Base-by-base conservation (phyloP, 2,329 filamentous ascomycete species). In the Paraconiothyrium sp. region DNA sequence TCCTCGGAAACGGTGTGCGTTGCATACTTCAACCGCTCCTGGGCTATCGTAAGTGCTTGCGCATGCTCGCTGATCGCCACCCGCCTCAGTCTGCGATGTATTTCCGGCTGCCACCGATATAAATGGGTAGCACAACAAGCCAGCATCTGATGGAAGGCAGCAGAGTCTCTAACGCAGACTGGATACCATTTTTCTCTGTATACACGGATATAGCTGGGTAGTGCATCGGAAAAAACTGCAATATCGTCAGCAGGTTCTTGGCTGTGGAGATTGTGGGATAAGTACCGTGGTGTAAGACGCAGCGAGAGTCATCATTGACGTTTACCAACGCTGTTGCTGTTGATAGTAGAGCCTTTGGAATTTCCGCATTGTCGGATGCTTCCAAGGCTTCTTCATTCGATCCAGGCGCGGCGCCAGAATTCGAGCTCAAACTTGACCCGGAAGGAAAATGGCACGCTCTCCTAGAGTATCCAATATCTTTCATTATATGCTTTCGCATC, bases 131-230 rank as follows among this genome's bases (percentile, higher is more conserved):
- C 41, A 7, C 41, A 44, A 44, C 41, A 44, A 9, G 41, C 41
- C 24, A 44, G 41, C 41, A 44, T 44, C 6, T 44, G 41, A n/a
- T 44, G 20, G 7, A 44, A 44, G 41, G 41, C 41, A 9, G 41
- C 41, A 44, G 16, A 10, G 22, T 44, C n/a, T 7, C 20, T 16
- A 20, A 44, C 10, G 41, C 41, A 44, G 10, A 10, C n/a, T 10
- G 41, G 41, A 20, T 44, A 44, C 41, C 41, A 44, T 44, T 44
- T 44, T 9, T 44, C 41, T 22, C 41, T 44, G 20, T 44, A 44
- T 11, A 44, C n/a, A 44, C 41, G 41, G 11, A 44, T 44, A 22
- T 44, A 22, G 10, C 20, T 44, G 41, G 41, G 41, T 20, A 44
- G 41, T 2, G 41, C 41, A 44, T 44, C 41, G 10, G 41, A 44